A percentile compares a stretch with the other conserved stretches of the same genome.
These are phyloP conservation scores for Aspergillus tubingensis DNA, from an alignment of 2,329 filamentous ascomycete species.

Conservation along the genomic window DNA sequence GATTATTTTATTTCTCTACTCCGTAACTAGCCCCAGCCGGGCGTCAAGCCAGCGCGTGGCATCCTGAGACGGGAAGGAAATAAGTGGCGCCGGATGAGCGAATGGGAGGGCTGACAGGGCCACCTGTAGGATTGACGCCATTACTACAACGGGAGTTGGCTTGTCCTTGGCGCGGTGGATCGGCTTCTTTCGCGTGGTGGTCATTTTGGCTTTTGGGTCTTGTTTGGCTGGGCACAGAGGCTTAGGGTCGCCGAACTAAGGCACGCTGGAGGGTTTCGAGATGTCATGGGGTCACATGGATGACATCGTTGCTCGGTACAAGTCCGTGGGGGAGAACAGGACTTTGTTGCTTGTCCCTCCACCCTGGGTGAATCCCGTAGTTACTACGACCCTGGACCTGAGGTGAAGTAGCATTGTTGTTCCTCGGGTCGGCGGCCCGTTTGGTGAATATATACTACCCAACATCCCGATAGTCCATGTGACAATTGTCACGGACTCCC, in stretches of 20 bases:
- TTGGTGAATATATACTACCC: neutral
- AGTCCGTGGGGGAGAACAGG: neutral
- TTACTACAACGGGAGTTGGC: neutral
- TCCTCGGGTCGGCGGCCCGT: neutral
- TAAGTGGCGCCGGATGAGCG: neutral
- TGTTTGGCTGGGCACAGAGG: constrained; percentile 2
- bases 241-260: neutral
- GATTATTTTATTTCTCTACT: neutral
- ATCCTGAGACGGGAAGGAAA: neutral
- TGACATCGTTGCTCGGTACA: neutral
- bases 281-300: neutral
- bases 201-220: neutral
- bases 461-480: neutral
- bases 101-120: neutral
- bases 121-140: neutral
- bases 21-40: neutral
- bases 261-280: neutral
- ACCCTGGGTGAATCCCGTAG: no score
- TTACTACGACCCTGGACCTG: neutral
- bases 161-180: constrained; percentile 5
- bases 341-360: no score
- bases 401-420: neutral
- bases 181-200: constrained; percentile 7
- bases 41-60: neutral
- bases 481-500: neutral